A percentile compares a stretch with the other conserved stretches of the same genome.
These are phyloP conservation scores for Chrysophaeum taylorii DNA, from an alignment of 352 stramenopile genomes.

Conservation along the genomic window DNA sequence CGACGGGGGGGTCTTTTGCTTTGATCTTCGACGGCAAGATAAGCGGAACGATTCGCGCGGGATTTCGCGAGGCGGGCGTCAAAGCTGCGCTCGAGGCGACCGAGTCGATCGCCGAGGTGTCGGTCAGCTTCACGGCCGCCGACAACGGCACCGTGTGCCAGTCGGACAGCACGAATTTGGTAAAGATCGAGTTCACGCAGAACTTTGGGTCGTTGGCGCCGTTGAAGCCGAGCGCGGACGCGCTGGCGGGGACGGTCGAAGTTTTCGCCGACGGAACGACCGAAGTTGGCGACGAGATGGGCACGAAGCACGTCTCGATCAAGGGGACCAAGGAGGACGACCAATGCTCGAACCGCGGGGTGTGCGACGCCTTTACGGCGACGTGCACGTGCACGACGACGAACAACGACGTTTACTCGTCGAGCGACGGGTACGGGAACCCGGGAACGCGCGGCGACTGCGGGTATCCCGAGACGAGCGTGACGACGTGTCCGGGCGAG, in stretches of 20 bases:
- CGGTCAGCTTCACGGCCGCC: conserved; percentile 48
- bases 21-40: conserved; percentile 62
- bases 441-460: conserved; percentile 65
- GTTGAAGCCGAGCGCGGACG: conserved; percentile 45
- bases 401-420: conserved; percentile 42
- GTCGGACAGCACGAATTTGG: conserved; percentile 18
- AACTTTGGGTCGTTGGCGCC: conserved; percentile 37
- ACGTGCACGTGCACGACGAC: conserved; percentile 73
- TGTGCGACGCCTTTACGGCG: conserved; percentile 59
- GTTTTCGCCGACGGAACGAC: conserved; percentile 41
- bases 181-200: conserved; percentile 39
- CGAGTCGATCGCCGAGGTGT: conserved; percentile 47
- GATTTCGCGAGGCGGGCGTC: conserved; percentile 45
- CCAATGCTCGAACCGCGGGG: conserved; percentile 68
- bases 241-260: conserved; percentile 45
- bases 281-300: conserved; percentile 31
- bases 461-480: conserved; percentile 63
- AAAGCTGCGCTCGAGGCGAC: conserved; percentile 50
- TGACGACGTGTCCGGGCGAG: conserved; percentile 36
- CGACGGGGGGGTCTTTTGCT: conserved; percentile 57
- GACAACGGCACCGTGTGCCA: conserved; percentile 44
- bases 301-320: conserved; percentile 36
- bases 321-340: conserved; percentile 72
- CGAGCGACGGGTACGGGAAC: conserved; percentile 50
- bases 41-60: conserved; percentile 50